Evolutionary conservation across 768 basidiomycete genomes (phyloP).

Genomic region (Grammothele lineata): DNA sequence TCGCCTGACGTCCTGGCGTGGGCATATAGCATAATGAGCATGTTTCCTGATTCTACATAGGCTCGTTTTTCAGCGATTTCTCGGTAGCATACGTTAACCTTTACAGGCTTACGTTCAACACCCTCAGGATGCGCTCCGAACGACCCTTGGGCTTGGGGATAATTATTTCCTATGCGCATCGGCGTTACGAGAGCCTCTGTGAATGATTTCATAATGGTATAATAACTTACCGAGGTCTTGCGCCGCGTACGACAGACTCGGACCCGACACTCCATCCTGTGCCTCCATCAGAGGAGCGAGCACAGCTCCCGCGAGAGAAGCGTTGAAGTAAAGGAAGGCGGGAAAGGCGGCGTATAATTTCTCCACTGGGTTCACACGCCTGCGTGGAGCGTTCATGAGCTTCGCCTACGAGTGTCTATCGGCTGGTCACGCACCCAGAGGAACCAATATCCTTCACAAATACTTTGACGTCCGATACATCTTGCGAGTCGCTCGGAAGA

Average conservation of each 20-base stretch:
- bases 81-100: too few relatives aligned
- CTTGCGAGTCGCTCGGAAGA: constrained; percentile 11
- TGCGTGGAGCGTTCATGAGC: too few relatives aligned
- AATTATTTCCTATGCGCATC: background rate
- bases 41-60: constrained; percentile 29
- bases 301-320: constrained; percentile 19
- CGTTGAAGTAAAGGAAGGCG: constrained; percentile 25
- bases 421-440: background rate
- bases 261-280: constrained; percentile 14
- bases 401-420: too few relatives aligned
- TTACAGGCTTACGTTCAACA: constrained; percentile 5
- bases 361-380: constrained; percentile 28
- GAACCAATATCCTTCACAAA: background rate
- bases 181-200: background rate
- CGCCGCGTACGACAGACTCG: constrained; percentile 20
- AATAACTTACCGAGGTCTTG: constrained; percentile 21
- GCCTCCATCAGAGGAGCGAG: constrained; percentile 24
- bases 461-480: constrained; percentile 6
- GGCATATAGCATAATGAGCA: constrained; percentile 24
- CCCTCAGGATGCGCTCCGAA: constrained; percentile 1
- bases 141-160: constrained; percentile 13
- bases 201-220: background rate
- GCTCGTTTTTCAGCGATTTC: background rate
- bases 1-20: constrained; percentile 28
- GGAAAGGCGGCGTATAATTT: constrained; percentile 26